These are phyloP conservation scores for Fusarium abutilonis DNA, from an alignment of 2,329 filamentous ascomycete species.

Conservation along the genomic window DNA sequence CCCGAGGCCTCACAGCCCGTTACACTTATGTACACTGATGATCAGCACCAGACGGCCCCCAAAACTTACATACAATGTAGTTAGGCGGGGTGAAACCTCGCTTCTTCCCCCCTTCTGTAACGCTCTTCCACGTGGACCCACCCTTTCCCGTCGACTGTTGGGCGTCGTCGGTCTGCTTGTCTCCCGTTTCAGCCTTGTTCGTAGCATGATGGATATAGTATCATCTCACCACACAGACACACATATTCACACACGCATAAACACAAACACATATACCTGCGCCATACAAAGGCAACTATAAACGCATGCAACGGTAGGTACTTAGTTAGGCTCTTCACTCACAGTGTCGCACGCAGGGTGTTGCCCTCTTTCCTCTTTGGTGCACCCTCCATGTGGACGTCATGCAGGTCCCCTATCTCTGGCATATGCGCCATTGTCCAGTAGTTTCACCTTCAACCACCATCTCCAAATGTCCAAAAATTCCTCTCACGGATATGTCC, in stretches of 20 bases:
- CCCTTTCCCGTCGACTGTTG: constrained; percentile 13
- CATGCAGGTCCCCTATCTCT: constrained; percentile 42
- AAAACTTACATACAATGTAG: no score
- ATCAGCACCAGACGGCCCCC: constrained; percentile 22
- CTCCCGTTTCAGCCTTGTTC: neutral
- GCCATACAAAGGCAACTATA: no score
- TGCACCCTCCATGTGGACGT: constrained; percentile 38
- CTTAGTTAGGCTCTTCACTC: constrained; percentile 14
- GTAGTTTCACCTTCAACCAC: constrained; percentile 24
- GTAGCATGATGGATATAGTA: neutral
- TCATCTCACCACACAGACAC: neutral
- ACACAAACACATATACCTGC: neutral
- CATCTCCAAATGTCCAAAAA: constrained; percentile 4
- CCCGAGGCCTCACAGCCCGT: neutral
- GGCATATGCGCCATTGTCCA: constrained; percentile 18
- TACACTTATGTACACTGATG: constrained; percentile 13
- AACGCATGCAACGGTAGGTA: neutral
- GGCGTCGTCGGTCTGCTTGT: neutral
- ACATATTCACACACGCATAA: neutral
- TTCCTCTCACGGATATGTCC: constrained; percentile 17
- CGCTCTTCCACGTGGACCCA: constrained; percentile 38
- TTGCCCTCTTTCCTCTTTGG: constrained; percentile 13
- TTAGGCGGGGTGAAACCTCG: constrained; percentile 25
- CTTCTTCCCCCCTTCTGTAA: constrained; percentile 5
- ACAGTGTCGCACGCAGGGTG: constrained; percentile 16